Percentiles rank a stretch among this genome's conserved stretches.
Conservation (phyloP, 148 eudicot genomes). For the Bassia scoparia region DNA sequence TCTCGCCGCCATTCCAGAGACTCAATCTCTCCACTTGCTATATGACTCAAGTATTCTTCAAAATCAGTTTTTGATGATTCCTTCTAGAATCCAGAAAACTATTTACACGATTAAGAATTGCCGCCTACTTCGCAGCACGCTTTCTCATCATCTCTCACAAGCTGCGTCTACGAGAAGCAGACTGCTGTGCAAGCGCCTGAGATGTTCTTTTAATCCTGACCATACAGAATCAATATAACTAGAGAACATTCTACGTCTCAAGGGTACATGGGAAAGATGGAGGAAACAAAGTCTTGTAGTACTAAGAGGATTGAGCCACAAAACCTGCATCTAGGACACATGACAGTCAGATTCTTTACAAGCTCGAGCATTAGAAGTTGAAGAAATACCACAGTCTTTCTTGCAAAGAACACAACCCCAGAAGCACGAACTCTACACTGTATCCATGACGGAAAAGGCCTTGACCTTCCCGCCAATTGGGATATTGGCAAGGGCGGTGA, state of each 20-base stretch:
- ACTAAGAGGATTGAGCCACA: constrained; percentile 19
- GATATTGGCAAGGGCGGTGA: constrained; percentile 74
- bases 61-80: neutral
- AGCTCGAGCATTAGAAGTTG: constrained; percentile 96
- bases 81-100: neutral
- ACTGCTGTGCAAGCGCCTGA: constrained; percentile 74
- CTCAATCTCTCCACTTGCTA: neutral
- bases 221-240: neutral
- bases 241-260: neutral
- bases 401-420: constrained; percentile 93
- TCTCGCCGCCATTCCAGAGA: neutral
- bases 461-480: constrained; percentile 86
- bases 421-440: constrained; percentile 75
- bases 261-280: neutral
- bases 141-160: constrained; percentile 99
- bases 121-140: constrained; percentile 90
- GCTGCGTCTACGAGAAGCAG: constrained; percentile 91
- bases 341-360: constrained; percentile 86
- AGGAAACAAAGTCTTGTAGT: neutral
- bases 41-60: neutral
- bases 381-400: constrained; percentile 97
- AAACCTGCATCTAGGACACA: constrained; percentile 98
- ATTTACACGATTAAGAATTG: constrained; percentile 34
- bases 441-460: constrained; percentile 96
- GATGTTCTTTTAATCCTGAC: constrained; percentile 78